phyloP scores from a whole-genome alignment of 805 yeast species.

The Ogataea naganishii region DNA sequence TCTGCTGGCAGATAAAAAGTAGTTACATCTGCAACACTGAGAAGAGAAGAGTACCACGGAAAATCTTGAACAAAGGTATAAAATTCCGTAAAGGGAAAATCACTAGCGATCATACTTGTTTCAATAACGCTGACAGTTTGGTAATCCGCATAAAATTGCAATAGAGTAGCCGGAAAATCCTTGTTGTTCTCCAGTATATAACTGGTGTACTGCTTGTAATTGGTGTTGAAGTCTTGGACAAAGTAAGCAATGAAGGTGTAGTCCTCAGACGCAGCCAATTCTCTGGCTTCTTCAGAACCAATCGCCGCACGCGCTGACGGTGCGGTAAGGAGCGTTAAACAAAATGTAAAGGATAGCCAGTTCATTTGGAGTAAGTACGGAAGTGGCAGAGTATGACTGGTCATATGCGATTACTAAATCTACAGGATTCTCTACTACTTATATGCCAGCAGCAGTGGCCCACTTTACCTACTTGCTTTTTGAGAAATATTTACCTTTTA shows the following conservation, averaged over 20 bases:
- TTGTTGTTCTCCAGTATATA: conserved; percentile 22
- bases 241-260: conserved; percentile 21
- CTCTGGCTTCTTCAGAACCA: conserved; percentile 15
- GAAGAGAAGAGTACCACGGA: conserved; percentile 24
- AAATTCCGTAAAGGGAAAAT: conserved; percentile 25
- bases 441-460: too few species aligned
- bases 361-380: not conserved
- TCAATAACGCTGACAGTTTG: conserved; percentile 10
- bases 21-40: conserved; percentile 16
- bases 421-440: too few species aligned
- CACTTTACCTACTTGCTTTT: too few species aligned
- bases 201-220: conserved; percentile 22
- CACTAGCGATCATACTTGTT: conserved; percentile 16
- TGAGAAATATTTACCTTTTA: too few species aligned
- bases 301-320: conserved; percentile 11
- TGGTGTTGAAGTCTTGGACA: conserved; percentile 20
- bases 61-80: conserved; percentile 21
- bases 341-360: not conserved
- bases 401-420: too few species aligned
- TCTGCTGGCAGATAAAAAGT: conserved; percentile 21
- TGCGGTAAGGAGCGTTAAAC: not conserved
- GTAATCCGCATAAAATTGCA: conserved; percentile 19
- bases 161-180: conserved; percentile 18
- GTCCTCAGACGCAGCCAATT: conserved; percentile 24
- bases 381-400: too few species aligned